Conservation (phyloP, 495 filamentous ascomycete genomes). For the Daldinia grandis region DNA sequence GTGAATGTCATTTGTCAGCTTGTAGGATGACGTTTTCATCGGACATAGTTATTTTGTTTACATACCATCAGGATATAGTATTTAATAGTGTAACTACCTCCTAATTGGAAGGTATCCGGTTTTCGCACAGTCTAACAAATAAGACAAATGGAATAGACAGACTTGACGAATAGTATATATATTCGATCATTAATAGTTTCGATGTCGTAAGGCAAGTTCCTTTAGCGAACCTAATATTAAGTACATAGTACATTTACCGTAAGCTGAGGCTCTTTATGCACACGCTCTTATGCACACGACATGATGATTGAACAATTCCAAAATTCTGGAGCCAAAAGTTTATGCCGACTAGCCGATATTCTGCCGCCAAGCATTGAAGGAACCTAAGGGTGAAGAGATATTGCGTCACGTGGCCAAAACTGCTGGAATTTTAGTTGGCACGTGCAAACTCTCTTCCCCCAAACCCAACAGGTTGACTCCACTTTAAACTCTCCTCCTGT, state of each 20-base stretch:
- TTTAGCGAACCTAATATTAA: not conserved
- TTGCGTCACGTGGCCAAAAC: slow-evolving; percentile 30
- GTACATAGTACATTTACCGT: not conserved
- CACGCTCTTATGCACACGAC: slow-evolving; percentile 19
- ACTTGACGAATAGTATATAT: not conserved
- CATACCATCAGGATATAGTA: not conserved
- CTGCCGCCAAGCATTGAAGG: slow-evolving; percentile 24
- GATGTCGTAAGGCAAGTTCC: not conserved
- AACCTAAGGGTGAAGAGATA: slow-evolving; percentile 3
- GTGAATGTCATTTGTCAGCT: slow-evolving; percentile 25
- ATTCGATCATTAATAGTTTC: too few relatives aligned
- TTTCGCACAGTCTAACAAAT: too few relatives aligned
- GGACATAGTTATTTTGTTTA: slow-evolving; percentile 9
- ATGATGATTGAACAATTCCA: slow-evolving; percentile 26
- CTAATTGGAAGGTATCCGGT: too few relatives aligned
- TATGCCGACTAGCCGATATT: slow-evolving; percentile 38
- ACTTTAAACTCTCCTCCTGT: slow-evolving; percentile 9
- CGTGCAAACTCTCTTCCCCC: not conserved
- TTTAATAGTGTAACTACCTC: not conserved
- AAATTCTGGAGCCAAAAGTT: not conserved
- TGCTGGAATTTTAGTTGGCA: not conserved
- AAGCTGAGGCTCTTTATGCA: slow-evolving; percentile 23
- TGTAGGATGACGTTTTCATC: slow-evolving; percentile 15
- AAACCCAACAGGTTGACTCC: not conserved
- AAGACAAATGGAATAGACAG: too few relatives aligned